phyloP scores from a whole-genome alignment of 176 grass and related monocot genomes.

The Aegilops longissima region DNA sequence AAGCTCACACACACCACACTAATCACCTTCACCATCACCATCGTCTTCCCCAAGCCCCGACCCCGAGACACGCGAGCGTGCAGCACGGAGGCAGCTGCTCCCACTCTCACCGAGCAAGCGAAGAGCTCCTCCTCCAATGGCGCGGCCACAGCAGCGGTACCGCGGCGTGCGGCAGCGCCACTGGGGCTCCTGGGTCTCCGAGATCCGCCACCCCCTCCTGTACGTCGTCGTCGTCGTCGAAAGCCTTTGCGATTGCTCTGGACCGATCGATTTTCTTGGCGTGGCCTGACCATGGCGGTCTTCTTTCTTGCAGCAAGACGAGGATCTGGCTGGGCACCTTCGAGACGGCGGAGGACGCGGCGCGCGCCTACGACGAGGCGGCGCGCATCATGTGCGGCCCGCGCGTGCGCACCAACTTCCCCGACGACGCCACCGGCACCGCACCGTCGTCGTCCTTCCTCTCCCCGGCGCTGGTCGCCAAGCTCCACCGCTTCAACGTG shows the following conservation, averaged over 20 bases:
- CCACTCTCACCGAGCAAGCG: neutral
- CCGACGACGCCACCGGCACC: constrained; percentile 18
- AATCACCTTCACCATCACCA: neutral
- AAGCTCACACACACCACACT: constrained; percentile 19
- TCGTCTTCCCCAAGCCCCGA: neutral
- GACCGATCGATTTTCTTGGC: neutral
- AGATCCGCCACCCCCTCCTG: constrained; percentile 98
- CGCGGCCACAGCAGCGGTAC: constrained; percentile 69
- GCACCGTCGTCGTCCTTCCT: constrained; percentile 41
- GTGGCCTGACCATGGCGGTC: neutral
- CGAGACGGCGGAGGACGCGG: constrained; percentile 93
- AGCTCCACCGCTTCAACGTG: constrained; percentile 86
- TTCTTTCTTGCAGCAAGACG: constrained; percentile 61
- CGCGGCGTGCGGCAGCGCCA: constrained; percentile 90
- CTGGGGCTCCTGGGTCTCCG: constrained; percentile 99
- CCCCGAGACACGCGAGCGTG: neutral
- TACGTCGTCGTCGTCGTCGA: constrained; percentile 11
- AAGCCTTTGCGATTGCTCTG: neutral
- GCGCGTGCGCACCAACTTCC: constrained; percentile 83
- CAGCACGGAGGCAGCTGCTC: neutral
- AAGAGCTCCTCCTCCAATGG: constrained; percentile 28
- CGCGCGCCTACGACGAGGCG: constrained; percentile 95
- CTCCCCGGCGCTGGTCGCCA: constrained; percentile 72
- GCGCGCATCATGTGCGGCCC: constrained; percentile 92
- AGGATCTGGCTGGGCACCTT: constrained; percentile 99